Evolutionary conservation across 768 basidiomycete species (phyloP), one percentile per base, ranked within the genome.

Genomic region (Termitomyces sp.): DNA sequence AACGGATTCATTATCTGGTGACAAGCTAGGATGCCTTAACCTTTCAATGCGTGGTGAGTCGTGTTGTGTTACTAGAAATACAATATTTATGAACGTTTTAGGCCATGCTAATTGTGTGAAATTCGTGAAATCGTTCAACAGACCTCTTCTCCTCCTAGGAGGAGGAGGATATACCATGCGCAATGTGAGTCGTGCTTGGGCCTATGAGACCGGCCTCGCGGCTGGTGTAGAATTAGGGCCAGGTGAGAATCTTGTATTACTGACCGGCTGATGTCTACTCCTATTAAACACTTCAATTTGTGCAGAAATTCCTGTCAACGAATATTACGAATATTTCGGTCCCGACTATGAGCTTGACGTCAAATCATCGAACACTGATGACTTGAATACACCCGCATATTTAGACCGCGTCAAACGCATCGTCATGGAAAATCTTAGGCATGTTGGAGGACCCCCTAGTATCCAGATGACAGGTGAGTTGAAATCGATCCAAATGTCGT

Each of bases 161-260:
- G 97, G 97, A 32, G 97, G 97, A 10, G 97, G 97, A 0, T 99
- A 99, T 74, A 99, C 97, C 4, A 96, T 99, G 86, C 90, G 96
- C 48, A 96, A 96, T 64, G 96, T 98, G 62, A 95, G 94, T 64
- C 85, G 97, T 47, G 89, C 92, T 12, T 99, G 97, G 97, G 96
- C 97, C 25, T 99, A 86, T 69, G 97, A 99, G 76, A 99, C 97
- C 2, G 97, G 97, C 29, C 76, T 99, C 47, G 97, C 97, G n/a
- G 95, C 96, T 29, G 97, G 97, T 11, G 92, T 96, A 25, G 95
- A 98, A 73, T 83, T 99, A 14, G 89, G 87, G 20, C 81, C 86
- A 67, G 86, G 96, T 95, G 76, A 57, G 66, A 37, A n/a, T 29
- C 43, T 31, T 25, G n/a, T 49, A 25, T 54, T 37, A 48, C 38